Evolutionary conservation across 2,329 filamentous ascomycete species (phyloP), one percentile per base, ranked within the genome.

Genomic region (Neophaeococcomyces mojaviensis): DNA sequence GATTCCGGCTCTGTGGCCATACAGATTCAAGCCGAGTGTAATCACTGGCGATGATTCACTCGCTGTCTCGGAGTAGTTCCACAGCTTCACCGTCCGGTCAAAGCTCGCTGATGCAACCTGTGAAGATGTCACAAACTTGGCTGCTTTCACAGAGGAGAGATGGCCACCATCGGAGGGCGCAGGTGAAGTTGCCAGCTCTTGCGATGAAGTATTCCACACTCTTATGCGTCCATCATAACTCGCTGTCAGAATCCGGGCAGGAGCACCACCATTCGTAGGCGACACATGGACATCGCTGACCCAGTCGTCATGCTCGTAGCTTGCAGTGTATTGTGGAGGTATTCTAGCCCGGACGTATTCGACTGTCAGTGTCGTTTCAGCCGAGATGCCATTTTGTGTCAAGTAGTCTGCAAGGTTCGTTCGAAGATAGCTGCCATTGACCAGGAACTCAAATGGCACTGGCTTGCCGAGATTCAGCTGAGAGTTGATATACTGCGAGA

Each of bases 281-380:
- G 94, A 71, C 3, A 94, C 78, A 64, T 96, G 88, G 20, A 97
- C 81, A 20, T 79, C 78, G 62, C 86, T 87, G 39, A 98, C 86
- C 92, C 92, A 98, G 65, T 97, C 92, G 61, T 98, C 89, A 64
- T 98, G 90, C 69, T 96, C 84, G 64, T 95, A 98, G 61, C 86
- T 92, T 10, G 88, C 84, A 57, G 94, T 82, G 64, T 92, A 90
- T 30, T 86, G 75, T 15, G 92, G 92, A 6, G 92, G 92, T 49
- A 96, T 81, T 56, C 96, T 72, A 53, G 88, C 92, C 58, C 88
- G 84, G 30, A 96, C 88, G 67, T 97, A 98, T 71, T 97, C 89
- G 47, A 98, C 77, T 30, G 83, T 84, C 43, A 98, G 70, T 3
- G 84, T 90, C 3, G 83, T 85, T 71, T 98, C 92, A 34, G 88